phyloP scores from a whole-genome alignment of 2,329 filamentous ascomycete genomes.

The Aspergillus sojae region DNA sequence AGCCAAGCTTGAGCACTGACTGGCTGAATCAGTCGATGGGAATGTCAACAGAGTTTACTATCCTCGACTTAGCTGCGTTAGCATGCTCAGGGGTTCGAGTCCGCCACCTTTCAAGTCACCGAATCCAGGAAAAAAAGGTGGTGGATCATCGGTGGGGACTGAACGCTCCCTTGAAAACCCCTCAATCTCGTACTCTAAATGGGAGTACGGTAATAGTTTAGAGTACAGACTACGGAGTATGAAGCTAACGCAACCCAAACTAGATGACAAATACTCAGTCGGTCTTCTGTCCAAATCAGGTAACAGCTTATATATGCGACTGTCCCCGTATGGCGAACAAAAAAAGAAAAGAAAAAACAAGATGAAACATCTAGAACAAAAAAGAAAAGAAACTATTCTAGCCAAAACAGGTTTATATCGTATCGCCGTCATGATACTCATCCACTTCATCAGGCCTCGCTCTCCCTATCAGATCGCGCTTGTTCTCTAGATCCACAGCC shows the following conservation, averaged over 20 bases:
- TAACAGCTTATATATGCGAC: not conserved
- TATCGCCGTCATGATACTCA: conserved; percentile 37
- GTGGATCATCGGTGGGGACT: conserved; percentile 3
- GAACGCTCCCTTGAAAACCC: conserved; percentile 1
- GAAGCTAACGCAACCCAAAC: not conserved
- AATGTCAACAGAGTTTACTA: not conserved
- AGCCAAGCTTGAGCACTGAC: not conserved
- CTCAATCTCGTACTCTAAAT: conserved; percentile 5
- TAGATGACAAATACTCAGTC: not conserved
- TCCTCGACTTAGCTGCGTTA: conserved; percentile 3
- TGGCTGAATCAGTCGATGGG: not conserved
- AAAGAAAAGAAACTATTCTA: conserved; percentile 3
- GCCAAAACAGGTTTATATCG: conserved; percentile 12
- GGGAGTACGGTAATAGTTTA: not conserved
- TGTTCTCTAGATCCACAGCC: conserved; percentile 75
- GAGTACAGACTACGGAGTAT: not conserved
- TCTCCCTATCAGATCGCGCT: conserved; percentile 39
- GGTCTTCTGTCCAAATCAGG: not conserved
- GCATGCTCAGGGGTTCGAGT: conserved; percentile 2
- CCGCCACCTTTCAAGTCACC: conserved; percentile 1
- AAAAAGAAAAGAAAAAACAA: not conserved
- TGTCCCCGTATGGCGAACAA: not conserved
- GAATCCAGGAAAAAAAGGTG: conserved; percentile 3
- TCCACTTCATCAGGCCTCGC: conserved; percentile 22
- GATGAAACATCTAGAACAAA: not conserved